Conservation (phyloP, 768 basidiomycete species). For the Exsudoporus frostii region DNA sequence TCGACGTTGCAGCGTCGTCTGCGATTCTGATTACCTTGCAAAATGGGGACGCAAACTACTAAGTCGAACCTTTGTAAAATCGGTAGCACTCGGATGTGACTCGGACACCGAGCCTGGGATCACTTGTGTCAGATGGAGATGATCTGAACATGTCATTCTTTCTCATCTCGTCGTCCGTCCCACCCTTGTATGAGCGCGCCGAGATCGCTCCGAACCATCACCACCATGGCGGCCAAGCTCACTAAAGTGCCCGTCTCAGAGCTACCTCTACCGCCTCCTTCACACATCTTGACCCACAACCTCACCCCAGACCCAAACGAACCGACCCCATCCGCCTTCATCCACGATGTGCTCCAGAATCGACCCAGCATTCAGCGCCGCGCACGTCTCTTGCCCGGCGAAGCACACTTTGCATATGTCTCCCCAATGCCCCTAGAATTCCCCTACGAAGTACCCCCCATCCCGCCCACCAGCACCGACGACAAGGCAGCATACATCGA, state of each 20-base stretch:
- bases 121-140: not conserved
- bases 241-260: slow-evolving; percentile 39
- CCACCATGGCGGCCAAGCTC: slow-evolving; percentile 18
- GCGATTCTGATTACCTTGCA: slow-evolving; percentile 32
- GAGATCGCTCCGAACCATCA: slow-evolving; percentile 5
- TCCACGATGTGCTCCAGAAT: slow-evolving; percentile 42
- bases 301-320: slow-evolving; percentile 62
- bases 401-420: slow-evolving; percentile 76
- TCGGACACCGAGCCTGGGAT: not conserved
- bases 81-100: not conserved
- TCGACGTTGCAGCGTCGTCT: slow-evolving; percentile 37
- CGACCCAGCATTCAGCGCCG: slow-evolving; percentile 70
- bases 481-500: slow-evolving; percentile 69
- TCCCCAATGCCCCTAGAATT: slow-evolving; percentile 81
- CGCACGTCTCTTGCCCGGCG: slow-evolving; percentile 52
- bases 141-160: not conserved
- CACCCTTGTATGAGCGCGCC: slow-evolving; percentile 17
- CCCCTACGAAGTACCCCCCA: slow-evolving; percentile 70
- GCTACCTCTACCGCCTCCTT: slow-evolving; percentile 45
- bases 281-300: slow-evolving; percentile 41
- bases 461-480: slow-evolving; percentile 43
- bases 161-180: not conserved
- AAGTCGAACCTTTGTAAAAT: not conserved
- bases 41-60: not conserved
- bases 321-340: slow-evolving; percentile 50